phyloP scores from a whole-genome alignment of 768 basidiomycete genomes.

The Boletus eberwhitei region DNA sequence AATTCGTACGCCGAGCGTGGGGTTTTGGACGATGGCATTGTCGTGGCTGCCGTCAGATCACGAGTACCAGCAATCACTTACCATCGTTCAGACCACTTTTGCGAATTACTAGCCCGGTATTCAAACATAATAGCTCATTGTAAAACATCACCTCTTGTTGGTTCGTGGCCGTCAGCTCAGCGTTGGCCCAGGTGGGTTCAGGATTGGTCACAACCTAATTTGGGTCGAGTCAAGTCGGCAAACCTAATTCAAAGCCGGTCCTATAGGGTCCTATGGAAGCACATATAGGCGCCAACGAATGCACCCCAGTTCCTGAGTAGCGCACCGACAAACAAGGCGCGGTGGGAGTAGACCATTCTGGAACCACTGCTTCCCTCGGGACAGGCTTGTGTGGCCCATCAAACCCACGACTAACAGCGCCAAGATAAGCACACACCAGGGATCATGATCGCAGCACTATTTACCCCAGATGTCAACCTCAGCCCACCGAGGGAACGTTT shows the following conservation, averaged over 20 bases:
- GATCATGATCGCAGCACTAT: neutral
- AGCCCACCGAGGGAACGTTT: slow-evolving; percentile 2
- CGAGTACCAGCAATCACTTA: neutral
- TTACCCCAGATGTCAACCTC: slow-evolving; percentile 19
- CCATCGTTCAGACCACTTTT: slow-evolving; percentile 2
- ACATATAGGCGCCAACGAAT: slow-evolving; percentile 9
- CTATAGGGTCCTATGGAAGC: slow-evolving; percentile 1
- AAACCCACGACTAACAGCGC: slow-evolving; percentile 4
- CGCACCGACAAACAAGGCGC: slow-evolving; percentile 9
- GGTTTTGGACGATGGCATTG: neutral
- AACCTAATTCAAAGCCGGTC: slow-evolving; percentile 7
- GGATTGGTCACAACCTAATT: slow-evolving; percentile 4
- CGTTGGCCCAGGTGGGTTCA: no score
- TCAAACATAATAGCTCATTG: neutral
- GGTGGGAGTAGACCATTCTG: slow-evolving; percentile 11
- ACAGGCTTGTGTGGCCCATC: slow-evolving; percentile 5
- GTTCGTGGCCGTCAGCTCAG: no score
- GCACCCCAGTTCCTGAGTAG: slow-evolving; percentile 31
- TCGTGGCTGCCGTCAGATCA: slow-evolving; percentile 1
- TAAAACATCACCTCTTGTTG: no score
- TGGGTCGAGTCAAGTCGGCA: neutral
- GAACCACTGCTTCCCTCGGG: slow-evolving; percentile 16
- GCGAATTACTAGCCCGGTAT: neutral
- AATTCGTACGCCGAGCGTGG: neutral
- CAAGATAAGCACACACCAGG: slow-evolving; percentile 15